A percentile compares a stretch with the other conserved stretches of the same genome.
phyloP scores from a whole-genome alignment of 352 stramenopile genomes.

The Plasmopara halstedii region DNA sequence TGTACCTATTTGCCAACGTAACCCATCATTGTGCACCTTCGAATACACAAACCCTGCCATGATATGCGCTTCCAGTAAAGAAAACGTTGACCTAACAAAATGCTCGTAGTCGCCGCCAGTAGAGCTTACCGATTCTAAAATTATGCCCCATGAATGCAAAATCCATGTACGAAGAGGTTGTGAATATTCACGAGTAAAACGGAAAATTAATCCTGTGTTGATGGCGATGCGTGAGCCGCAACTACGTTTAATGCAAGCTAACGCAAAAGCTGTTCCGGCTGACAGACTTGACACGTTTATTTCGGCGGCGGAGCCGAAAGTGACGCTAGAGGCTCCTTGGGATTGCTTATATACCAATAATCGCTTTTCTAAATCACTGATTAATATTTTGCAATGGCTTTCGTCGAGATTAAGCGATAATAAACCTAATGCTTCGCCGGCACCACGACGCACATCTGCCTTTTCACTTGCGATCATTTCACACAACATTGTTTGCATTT shows the following conservation, averaged over 20 bases:
- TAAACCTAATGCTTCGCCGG: slow-evolving; percentile 65
- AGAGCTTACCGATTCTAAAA: slow-evolving; percentile 70
- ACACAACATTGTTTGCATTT: slow-evolving; percentile 76
- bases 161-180: slow-evolving; percentile 82
- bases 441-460: slow-evolving; percentile 51
- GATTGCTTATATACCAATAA: slow-evolving; percentile 47
- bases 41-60: slow-evolving; percentile 70
- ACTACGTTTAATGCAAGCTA: slow-evolving; percentile 71
- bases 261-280: slow-evolving; percentile 60
- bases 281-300: slow-evolving; percentile 41
- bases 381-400: slow-evolving; percentile 36
- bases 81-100: slow-evolving; percentile 65
- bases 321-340: slow-evolving; percentile 22
- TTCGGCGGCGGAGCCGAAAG: slow-evolving; percentile 20
- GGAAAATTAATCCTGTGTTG: slow-evolving; percentile 68
- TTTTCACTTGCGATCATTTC: slow-evolving; percentile 73
- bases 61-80: slow-evolving; percentile 67
- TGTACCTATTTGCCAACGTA: slow-evolving; percentile 43
- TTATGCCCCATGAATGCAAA: slow-evolving; percentile 75
- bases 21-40: slow-evolving; percentile 46
- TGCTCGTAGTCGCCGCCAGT: slow-evolving; percentile 77
- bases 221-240: slow-evolving; percentile 73
- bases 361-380: slow-evolving; percentile 68
- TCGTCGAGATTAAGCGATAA: slow-evolving; percentile 46
- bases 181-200: slow-evolving; percentile 50